These are phyloP conservation scores for Pseudonitzschia delicatissima DNA, from an alignment of 108 stramenopile genomes.

Conservation along the genomic window DNA sequence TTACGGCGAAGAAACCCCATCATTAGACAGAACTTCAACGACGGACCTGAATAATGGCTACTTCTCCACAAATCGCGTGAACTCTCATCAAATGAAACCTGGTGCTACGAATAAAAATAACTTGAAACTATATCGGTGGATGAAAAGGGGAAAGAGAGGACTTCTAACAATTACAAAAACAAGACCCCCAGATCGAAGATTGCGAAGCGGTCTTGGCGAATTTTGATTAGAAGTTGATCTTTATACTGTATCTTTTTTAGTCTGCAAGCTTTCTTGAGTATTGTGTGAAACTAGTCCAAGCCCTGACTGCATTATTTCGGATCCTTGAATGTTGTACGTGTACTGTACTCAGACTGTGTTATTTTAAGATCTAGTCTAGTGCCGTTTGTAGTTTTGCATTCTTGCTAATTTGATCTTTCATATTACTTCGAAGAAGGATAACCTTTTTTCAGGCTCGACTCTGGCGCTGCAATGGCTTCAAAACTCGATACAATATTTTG, in stretches of 20 bases:
- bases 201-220: no score
- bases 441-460: slow-evolving; percentile 30
- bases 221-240: no score
- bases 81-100: neutral
- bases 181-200: no score
- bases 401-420: neutral
- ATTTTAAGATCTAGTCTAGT: neutral
- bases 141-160: neutral
- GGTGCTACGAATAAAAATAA: neutral
- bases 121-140: neutral
- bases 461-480: slow-evolving; percentile 54
- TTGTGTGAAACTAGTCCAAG: no score
- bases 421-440: neutral
- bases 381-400: neutral
- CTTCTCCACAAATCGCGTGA: neutral
- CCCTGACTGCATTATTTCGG: neutral
- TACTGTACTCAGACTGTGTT: neutral
- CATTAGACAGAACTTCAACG: no score
- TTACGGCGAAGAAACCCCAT: neutral
- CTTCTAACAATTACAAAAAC: no score
- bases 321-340: neutral
- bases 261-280: no score
- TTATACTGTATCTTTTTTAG: no score
- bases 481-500: slow-evolving; percentile 47
- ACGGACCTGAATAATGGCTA: neutral